Base-by-base conservation (phyloP, 163 green algal genomes). In the Coccomyxa subellipsoidea region DNA sequence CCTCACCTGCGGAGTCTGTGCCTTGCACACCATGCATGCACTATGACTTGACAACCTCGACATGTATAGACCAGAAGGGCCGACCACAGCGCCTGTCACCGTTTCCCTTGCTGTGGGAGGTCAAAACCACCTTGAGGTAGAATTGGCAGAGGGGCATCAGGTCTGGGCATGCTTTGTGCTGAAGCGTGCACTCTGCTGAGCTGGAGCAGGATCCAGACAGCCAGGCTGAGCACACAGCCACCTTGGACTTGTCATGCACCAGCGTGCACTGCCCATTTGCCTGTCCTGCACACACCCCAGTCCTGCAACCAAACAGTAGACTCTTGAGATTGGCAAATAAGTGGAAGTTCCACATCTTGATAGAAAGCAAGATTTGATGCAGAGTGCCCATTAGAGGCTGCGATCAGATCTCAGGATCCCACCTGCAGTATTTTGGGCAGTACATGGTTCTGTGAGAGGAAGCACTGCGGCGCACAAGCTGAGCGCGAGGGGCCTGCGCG, bases 101-200 rank as follows among this genome's bases (percentile, higher is more conserved):
- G n/a, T n/a, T n/a, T n/a, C n/a, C n/a, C n/a, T n/a, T n/a, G n/a
- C n/a, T n/a, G n/a, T n/a, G n/a, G n/a, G n/a, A n/a, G n/a, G n/a
- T n/a, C n/a, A n/a, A n/a, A n/a, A n/a, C n/a, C 78, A 93, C 92
- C 89, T 90, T 75, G 0, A 94, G 85, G 83, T 92, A 94, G 83
- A 92, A 92, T 7, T 77, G 87, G 85, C 92, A 95, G 23, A 91
- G 69, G 40, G 92, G 92, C 92, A 95, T 95, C 36, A 95, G 85
- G 40, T 90, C 89, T 9, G 89, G 84, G 71, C 77, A 54, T 39
- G 72, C 79, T 76, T 88, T 78, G 77, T 95, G 92, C 86, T 95
- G 92, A 81, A 94, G 88, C 21, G 81, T 78, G 88, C 92, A 95
- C 54, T 18, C 39, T n/a, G n/a, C n/a, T 25, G 18, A 10, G 1